Percentiles rank a stretch among this genome's conserved stretches.
Conservation (phyloP, 2,329 filamentous ascomycete genomes). For the Phialocephala sp. region DNA sequence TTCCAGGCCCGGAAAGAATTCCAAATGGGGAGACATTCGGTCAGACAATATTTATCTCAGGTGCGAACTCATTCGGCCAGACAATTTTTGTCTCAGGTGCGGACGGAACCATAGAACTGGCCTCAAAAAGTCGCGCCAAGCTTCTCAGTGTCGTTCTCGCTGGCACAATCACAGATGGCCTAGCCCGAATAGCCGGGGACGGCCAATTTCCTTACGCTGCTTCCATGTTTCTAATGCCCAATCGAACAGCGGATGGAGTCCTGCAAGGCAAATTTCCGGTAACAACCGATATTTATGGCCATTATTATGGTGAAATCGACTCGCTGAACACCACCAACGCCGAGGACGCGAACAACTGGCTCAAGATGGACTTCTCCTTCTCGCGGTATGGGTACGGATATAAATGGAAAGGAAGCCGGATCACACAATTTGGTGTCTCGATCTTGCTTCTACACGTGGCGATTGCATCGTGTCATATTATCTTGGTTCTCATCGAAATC, state of each 20-base stretch:
- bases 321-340: constrained; percentile 6
- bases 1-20: not conserved
- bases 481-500: not conserved
- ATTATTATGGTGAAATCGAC: not conserved
- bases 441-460: constrained; percentile 1
- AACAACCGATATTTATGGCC: not conserved
- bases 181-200: constrained; percentile 7
- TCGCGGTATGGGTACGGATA: constrained; percentile 13
- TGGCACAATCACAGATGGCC: not conserved
- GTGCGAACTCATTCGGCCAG: no score
- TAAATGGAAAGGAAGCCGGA: not conserved
- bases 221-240: constrained; percentile 10
- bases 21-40: constrained; percentile 1
- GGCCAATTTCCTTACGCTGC: constrained; percentile 7
- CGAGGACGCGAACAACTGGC: constrained; percentile 4
- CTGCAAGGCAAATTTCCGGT: constrained; percentile 1
- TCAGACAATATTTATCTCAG: not conserved
- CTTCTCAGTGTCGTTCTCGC: constrained; percentile 9
- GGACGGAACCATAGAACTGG: not conserved
- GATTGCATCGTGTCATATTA: not conserved
- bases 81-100: no score
- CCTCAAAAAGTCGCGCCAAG: not conserved
- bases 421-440: constrained; percentile 10
- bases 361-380: constrained; percentile 6
- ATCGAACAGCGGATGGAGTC: constrained; percentile 3